Evolutionary conservation across 345 rosid genomes (phyloP), one percentile per base, ranked within the genome.

Genomic region (Clausena lansium): DNA sequence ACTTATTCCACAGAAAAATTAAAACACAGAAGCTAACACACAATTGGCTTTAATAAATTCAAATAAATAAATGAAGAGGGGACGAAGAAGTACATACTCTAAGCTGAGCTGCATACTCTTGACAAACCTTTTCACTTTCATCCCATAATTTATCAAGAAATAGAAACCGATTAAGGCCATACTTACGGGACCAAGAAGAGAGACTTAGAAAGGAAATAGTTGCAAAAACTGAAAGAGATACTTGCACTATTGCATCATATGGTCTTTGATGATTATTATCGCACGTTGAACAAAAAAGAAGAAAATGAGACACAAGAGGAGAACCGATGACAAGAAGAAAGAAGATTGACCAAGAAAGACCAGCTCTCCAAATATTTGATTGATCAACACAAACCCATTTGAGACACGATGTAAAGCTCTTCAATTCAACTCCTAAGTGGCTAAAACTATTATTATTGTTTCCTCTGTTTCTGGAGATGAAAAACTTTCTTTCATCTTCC

Each of bases 291-390:
- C 98, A 93, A 2, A 81, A 78, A 35, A 93, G 86, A 33, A 84
- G 64, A 75, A 91, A 89, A 87, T 93, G 98, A 0, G 98, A 93
- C 19, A 90, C 85, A 15, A 93, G 62, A 24, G 98, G 98, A 13
- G 77, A 85, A n/a, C 81, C 87, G 8, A 91, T 60, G 33, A 89
- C 86, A 1, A 95, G 86, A 60, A 91, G 83, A 66, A 91, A 83
- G 85, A 95, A 93, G 14, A 93, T 58, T 2, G 90, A 91, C 92
- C 97, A 93, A 1, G 97, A 91, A 9, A 94, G 83, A 27, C 82
- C 71, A 63, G 86, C 79, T 58, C 71, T 85, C 85, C 92, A 88
- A 0, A 77, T 73, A 25, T 58, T 90, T 9, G 98, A 88, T 70
- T 90, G 94, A 80, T 95, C 98, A 28, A 88, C 50, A 59, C 85